Conservation (phyloP, 2,329 filamentous ascomycete genomes). For the Exophiala viscosa region DNA sequence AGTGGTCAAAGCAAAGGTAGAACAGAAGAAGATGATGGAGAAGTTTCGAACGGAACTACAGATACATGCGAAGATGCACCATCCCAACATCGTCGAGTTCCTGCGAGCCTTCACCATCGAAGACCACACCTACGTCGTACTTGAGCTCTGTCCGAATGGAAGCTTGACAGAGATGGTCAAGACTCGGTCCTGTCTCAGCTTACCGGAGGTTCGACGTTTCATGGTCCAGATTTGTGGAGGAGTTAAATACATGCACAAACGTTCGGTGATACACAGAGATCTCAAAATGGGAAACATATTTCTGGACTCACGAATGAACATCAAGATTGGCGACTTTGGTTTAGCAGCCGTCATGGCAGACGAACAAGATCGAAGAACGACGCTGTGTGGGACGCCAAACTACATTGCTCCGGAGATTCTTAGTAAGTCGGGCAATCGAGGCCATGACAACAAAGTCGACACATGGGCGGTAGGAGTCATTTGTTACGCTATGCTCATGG, state of each 20-base stretch:
- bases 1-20: constrained; percentile 49
- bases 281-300: constrained; percentile 99
- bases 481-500: constrained; percentile 92
- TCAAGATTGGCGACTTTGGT: constrained; percentile 97
- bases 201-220: constrained; percentile 91
- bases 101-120: constrained; percentile 89
- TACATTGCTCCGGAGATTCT: constrained; percentile 97
- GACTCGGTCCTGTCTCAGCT: constrained; percentile 80
- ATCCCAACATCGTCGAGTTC: constrained; percentile 94
- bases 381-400: constrained; percentile 94
- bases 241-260: constrained; percentile 95
- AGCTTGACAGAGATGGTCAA: constrained; percentile 98
- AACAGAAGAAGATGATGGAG: constrained; percentile 50
- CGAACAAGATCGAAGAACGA: constrained; percentile 88
- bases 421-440: constrained; percentile 71
- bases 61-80: constrained; percentile 96
- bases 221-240: constrained; percentile 93
- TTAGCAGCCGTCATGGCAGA: constrained; percentile 87
- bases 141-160: constrained; percentile 92
- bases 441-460: constrained; percentile 96
- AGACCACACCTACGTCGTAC: constrained; percentile 84
- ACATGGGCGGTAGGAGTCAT: constrained; percentile 98
- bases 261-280: constrained; percentile 94
- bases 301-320: constrained; percentile 89
- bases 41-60: constrained; percentile 80